A percentile compares a stretch with the other conserved stretches of the same genome.
phyloP scores from a whole-genome alignment of 768 basidiomycete species.

The Panellus pusillus region DNA sequence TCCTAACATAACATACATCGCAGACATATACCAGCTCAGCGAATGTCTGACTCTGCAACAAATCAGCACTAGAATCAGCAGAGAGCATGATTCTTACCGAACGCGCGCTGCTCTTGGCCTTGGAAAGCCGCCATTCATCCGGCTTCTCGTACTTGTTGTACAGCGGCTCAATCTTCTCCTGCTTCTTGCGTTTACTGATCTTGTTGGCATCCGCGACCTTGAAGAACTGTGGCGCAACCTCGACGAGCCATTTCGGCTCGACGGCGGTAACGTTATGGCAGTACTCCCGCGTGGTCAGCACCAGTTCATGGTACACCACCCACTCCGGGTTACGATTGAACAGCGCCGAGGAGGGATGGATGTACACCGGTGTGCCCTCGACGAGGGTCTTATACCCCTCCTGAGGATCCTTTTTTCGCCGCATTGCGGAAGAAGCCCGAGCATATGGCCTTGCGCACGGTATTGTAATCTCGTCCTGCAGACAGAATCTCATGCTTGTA shows the following conservation, averaged over 20 bases:
- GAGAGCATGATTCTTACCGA: conserved; percentile 36
- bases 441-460: conserved; percentile 92
- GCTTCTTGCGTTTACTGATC: conserved; percentile 93
- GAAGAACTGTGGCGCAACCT: conserved; percentile 98
- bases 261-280: conserved; percentile 92
- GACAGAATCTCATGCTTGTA: conserved; percentile 98
- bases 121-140: conserved; percentile 92
- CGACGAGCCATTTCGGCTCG: conserved; percentile 98
- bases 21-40: conserved; percentile 41
- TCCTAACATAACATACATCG: not conserved
- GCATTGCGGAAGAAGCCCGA: conserved; percentile 98
- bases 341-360: conserved; percentile 94
- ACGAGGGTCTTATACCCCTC: conserved; percentile 98
- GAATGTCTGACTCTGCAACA: conserved; percentile 81
- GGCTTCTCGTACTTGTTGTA: conserved; percentile 95
- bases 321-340: conserved; percentile 98
- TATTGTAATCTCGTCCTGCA: conserved; percentile 89
- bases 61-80: conserved; percentile 3
- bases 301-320: conserved; percentile 93
- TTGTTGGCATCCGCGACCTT: conserved; percentile 97
- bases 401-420: conserved; percentile 96
- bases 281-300: conserved; percentile 95
- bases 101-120: conserved; percentile 87
- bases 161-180: conserved; percentile 96
- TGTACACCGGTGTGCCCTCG: conserved; percentile 98